phyloP scores from a whole-genome alignment of 2,329 filamentous ascomycete genomes.

The Endoconidiophora polonica region DNA sequence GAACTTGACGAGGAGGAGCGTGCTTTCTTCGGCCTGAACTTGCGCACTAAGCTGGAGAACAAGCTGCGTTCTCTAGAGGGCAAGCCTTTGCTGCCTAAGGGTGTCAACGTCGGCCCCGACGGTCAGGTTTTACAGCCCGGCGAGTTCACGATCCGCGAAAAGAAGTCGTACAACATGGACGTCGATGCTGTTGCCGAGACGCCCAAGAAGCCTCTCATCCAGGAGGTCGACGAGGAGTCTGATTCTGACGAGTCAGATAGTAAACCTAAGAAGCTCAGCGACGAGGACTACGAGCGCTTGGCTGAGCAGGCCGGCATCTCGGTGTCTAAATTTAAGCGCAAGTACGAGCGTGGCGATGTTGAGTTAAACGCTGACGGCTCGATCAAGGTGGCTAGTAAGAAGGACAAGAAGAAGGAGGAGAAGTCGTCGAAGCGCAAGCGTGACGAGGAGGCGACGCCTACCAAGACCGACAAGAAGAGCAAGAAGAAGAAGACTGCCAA shows the following conservation, averaged over 20 bases:
- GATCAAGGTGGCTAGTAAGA: conserved; percentile 54
- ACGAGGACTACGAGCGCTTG: conserved; percentile 29
- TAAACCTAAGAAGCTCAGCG: conserved; percentile 16
- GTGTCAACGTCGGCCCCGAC: conserved; percentile 57
- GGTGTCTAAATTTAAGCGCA: conserved; percentile 61
- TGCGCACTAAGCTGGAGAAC: conserved; percentile 58
- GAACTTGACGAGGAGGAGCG: conserved; percentile 80
- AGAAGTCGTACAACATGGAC: conserved; percentile 84
- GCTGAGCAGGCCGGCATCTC: conserved; percentile 53
- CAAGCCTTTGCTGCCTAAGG: conserved; percentile 68
- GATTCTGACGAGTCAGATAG: conserved; percentile 22
- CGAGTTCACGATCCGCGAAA: conserved; percentile 86
- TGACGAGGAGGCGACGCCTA: conserved; percentile 29
- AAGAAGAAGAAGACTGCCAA: conserved; percentile 28
- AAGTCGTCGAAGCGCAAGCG: conserved; percentile 50
- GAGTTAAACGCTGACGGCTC: conserved; percentile 47
- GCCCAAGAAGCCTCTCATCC: conserved; percentile 28
- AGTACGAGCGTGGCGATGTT: conserved; percentile 61
- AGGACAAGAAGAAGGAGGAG: conserved; percentile 56
- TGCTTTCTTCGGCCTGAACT: conserved; percentile 57
- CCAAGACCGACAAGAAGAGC: conserved; percentile 44
- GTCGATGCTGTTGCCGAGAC: conserved; percentile 58
- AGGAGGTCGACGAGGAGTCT: conserved; percentile 28
- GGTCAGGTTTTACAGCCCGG: conserved; percentile 46
- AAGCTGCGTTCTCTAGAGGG: conserved; percentile 67